Conservation (phyloP, 2,329 filamentous ascomycete species). For the Aspergillus viridinutans region DNA sequence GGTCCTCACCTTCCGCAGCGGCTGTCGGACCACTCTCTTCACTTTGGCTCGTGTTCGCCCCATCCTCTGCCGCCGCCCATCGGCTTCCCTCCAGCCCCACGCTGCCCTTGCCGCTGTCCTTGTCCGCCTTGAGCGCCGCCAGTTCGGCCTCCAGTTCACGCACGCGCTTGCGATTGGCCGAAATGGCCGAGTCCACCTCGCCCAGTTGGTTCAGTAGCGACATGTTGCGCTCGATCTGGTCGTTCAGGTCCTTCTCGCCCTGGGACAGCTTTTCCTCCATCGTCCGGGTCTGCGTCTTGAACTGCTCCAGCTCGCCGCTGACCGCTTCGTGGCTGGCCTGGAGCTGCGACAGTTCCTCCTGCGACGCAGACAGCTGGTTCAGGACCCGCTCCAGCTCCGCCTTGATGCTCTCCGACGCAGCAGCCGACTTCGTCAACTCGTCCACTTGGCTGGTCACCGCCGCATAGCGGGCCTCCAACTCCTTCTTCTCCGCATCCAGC, state of each 20-base stretch:
- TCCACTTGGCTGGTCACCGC: conserved; percentile 57
- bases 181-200: conserved; percentile 35
- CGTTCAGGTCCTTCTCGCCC: conserved; percentile 34
- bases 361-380: conserved; percentile 43
- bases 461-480: conserved; percentile 41
- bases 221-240: conserved; percentile 41
- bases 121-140: conserved; percentile 31
- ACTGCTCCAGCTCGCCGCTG: conserved; percentile 30
- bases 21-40: conserved; percentile 32
- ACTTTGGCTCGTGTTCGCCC: conserved; percentile 23
- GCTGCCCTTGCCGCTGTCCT: conserved; percentile 24
- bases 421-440: conserved; percentile 76
- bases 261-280: conserved; percentile 31
- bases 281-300: conserved; percentile 23
- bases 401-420: conserved; percentile 69
- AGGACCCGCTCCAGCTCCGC: conserved; percentile 63
- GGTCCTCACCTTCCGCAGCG: conserved; percentile 44
- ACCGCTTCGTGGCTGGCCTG: conserved; percentile 27
- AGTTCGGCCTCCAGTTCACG: conserved; percentile 39
- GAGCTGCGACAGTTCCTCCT: conserved; percentile 30
- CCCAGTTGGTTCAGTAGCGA: conserved; percentile 36
- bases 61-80: conserved; percentile 35
- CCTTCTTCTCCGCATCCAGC: conserved; percentile 38
- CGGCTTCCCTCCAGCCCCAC: conserved; percentile 37
- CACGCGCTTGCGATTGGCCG: conserved; percentile 32